Base-by-base conservation (phyloP, 345 rosid species). In the Erucastrum elatum region DNA sequence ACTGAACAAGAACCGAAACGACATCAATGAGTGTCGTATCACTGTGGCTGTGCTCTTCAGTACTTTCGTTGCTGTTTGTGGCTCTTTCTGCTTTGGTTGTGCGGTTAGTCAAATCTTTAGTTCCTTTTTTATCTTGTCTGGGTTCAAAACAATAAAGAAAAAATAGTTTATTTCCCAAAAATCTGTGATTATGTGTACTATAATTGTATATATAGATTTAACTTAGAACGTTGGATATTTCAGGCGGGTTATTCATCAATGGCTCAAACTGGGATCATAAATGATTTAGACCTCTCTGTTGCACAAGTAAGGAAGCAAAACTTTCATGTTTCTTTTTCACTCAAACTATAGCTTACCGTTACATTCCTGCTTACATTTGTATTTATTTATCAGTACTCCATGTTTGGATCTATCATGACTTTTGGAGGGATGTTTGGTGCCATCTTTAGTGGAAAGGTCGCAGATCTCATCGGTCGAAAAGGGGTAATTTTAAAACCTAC, bases 181-280 rank as follows among this genome's bases (percentile, higher is more conserved):
- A 41, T 26, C 0, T 35, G 7, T 33, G 37, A 34, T 58, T 25
- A 21, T 77, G 61, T 21, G 11, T 63, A 27, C 27, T 63, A 27
- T 11, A 59, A 8, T 56, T 26, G 15, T 33, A 35, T 31, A 64
- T 6, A 6, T 13, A 9, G 6, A 17, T 2, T 66, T 39, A 26
- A 41, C 16, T 3, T 26, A 25, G 4, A 21, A 33, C 26, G 6
- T 26, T 79, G 7, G 27, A 11, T 10, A 29, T 69, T 26, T 51
- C 79, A 87, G 88, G 21, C 78, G 6, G 90, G 88, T 46, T 85
- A 80, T 62, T 85, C 90, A 75, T 87, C 88, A 0, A 82, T 84
- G 11, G 87, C 85, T 49, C 84, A 85, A 58, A 1, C 77, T 55
- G 84, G 83, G 37, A 87, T 87, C 62, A 27, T 27, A 69, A 37